Evolutionary conservation across 2,329 filamentous ascomycete species (phyloP), one percentile per base, ranked within the genome.

Genomic region (Ceratocystiopsis sp.): DNA sequence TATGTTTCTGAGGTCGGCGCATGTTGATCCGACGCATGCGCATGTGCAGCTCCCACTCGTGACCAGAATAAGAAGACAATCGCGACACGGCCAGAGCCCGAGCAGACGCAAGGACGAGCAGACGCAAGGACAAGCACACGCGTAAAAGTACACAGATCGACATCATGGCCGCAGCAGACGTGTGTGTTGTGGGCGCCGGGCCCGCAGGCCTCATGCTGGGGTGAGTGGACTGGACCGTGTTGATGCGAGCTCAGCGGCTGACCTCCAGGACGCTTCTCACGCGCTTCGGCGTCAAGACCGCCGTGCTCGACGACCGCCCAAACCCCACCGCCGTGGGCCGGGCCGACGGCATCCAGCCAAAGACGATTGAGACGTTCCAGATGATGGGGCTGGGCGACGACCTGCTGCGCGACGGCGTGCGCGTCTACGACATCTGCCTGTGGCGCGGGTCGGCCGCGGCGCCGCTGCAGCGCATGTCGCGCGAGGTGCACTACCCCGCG

Each of bases 341-440:
- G 56, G 79, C 79, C 48, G 81, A 85, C 57, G 80, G 80, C 36
- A 63, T 85, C 42, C 80, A 85, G 53, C 80, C 80, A 38, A 85
- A 85, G 60, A 80, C 79, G 1, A 82, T 86, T 52, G 80, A 85
- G 61, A 85, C 80, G 0, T 71, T 84, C 52, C 71, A 74, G 48
- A 80, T 84, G 59, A 75, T 85, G 65, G 67, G 78, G 33, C 61
- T 84, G n/a, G 77, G 74, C n/a, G 78, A 84, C 49, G 64, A 71
- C 2, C 59, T 85, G 29, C 59, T 85, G 37, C 71, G 73, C 48
- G 71, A 76, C 51, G 80, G 77, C 29, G 79, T 79, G 41, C 73
- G 72, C 38, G 73, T 85, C 38, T 82, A 80, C 58, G 80, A 85
- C 53, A 84, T 85, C 47, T 69, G 75, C 37, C 84, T 84, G 56